Conservation (phyloP, 2,329 filamentous ascomycete genomes). For the Teratosphaeria viscida region DNA sequence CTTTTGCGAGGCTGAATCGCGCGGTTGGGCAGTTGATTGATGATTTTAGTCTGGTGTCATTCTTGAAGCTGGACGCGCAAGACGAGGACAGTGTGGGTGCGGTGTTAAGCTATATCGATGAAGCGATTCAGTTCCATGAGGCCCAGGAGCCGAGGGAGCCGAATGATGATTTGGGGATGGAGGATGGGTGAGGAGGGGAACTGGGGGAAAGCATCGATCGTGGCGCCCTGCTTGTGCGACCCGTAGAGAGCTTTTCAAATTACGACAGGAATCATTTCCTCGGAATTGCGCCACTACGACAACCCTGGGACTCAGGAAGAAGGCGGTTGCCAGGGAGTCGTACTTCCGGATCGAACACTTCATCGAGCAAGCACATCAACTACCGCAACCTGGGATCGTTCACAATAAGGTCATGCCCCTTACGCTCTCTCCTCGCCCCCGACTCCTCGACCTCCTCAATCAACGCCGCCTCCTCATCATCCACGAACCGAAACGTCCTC, state of each 20-base stretch:
- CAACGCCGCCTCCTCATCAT: conserved; percentile 17
- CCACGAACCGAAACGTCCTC: conserved; percentile 18
- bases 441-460: conserved; percentile 20
- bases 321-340: background rate
- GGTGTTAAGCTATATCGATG: conserved; percentile 85
- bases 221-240: background rate
- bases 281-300: background rate
- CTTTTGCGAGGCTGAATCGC: conserved; percentile 72
- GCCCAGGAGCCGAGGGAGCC: conserved; percentile 85
- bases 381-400: background rate
- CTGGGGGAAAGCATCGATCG: background rate
- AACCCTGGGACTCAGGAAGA: background rate
- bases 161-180: conserved; percentile 44
- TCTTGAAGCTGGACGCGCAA: conserved; percentile 77
- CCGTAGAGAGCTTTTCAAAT: background rate
- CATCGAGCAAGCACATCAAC: background rate
- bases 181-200: conserved; percentile 39
- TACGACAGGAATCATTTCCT: background rate
- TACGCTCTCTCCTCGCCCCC: conserved; percentile 4
- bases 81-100: conserved; percentile 83
- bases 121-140: conserved; percentile 87
- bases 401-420: background rate
- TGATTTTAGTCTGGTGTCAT: conserved; percentile 96
- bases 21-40: conserved; percentile 89
- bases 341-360: background rate